Percentiles rank a stretch among this genome's conserved stretches.
phyloP scores from a whole-genome alignment of 108 stramenopile genomes.

The Seminavis robusta region DNA sequence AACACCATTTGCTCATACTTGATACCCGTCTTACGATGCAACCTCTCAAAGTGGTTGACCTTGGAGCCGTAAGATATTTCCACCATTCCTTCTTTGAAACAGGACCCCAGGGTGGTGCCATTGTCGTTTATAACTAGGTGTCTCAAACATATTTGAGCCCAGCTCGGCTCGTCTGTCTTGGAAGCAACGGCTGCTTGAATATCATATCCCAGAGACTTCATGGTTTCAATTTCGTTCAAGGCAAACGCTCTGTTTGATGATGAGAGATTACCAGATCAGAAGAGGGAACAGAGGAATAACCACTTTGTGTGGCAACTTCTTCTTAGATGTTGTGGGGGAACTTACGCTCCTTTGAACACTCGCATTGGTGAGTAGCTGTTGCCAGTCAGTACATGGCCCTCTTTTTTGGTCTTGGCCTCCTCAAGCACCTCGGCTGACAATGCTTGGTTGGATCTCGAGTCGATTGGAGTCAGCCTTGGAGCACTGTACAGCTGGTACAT shows the following conservation, averaged over 20 bases:
- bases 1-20: constrained; percentile 79
- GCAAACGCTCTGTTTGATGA: constrained; percentile 46
- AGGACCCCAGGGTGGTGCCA: constrained; percentile 28
- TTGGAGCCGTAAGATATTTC: constrained; percentile 66
- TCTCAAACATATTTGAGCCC: constrained; percentile 66
- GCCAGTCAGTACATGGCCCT: constrained; percentile 17
- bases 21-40: constrained; percentile 60
- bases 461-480: constrained; percentile 12
- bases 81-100: constrained; percentile 40
- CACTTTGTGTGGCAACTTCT: too few relatives aligned
- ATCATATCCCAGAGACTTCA: constrained; percentile 25
- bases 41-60: constrained; percentile 51
- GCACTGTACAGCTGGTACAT: constrained; percentile 44
- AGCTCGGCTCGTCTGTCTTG: constrained; percentile 69
- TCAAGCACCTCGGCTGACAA: constrained; percentile 8
- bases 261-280: background rate
- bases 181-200: constrained; percentile 71
- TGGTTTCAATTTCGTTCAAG: constrained; percentile 48
- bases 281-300: background rate
- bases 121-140: constrained; percentile 33
- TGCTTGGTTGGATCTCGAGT: constrained; percentile 4
- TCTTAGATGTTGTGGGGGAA: constrained; percentile 2
- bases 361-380: constrained; percentile 21
- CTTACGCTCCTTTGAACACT: constrained; percentile 49
- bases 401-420: constrained; percentile 12